These are phyloP conservation scores for Leccinum aurantiacum DNA, from an alignment of 768 basidiomycete species.

Conservation along the genomic window DNA sequence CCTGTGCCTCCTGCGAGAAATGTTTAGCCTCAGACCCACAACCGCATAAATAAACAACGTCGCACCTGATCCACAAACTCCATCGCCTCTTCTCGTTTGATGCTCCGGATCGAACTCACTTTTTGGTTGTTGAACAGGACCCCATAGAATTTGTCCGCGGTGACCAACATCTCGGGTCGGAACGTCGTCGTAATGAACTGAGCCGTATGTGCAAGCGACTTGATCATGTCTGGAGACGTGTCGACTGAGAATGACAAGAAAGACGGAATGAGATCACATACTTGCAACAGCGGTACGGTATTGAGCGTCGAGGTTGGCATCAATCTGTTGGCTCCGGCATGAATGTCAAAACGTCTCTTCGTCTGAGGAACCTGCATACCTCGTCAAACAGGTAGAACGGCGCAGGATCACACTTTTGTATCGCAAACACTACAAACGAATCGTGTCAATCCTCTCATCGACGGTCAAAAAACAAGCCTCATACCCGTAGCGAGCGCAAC, in stretches of 20 bases:
- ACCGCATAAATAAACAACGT: conserved; percentile 4
- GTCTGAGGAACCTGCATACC: conserved; percentile 35
- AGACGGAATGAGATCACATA: conserved; percentile 37
- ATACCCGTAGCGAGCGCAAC: conserved; percentile 92
- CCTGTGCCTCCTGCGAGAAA: conserved; percentile 45
- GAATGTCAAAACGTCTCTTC: background rate
- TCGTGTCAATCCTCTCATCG: conserved; percentile 3
- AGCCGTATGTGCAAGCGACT: conserved; percentile 79
- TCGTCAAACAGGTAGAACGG: conserved; percentile 99
- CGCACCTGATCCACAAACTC: conserved; percentile 89
- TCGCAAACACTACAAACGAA: conserved; percentile 78
- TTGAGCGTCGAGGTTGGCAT: conserved; percentile 96
- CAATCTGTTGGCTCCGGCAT: conserved; percentile 56
- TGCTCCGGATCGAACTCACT: conserved; percentile 83
- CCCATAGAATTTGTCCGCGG: conserved; percentile 96
- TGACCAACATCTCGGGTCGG: conserved; percentile 94
- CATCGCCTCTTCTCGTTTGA: conserved; percentile 87
- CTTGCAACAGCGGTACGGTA: conserved; percentile 96
- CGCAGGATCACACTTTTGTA: conserved; percentile 98
- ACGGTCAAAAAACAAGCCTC: conserved; percentile 7
- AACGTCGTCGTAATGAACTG: conserved; percentile 99
- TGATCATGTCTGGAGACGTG: conserved; percentile 66
- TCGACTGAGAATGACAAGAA: conserved; percentile 38
- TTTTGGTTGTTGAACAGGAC: conserved; percentile 96
- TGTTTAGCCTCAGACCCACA: background rate